These are phyloP conservation scores for Aureobasidium leucospermi DNA, from an alignment of 2,329 filamentous ascomycete genomes.

Conservation along the genomic window DNA sequence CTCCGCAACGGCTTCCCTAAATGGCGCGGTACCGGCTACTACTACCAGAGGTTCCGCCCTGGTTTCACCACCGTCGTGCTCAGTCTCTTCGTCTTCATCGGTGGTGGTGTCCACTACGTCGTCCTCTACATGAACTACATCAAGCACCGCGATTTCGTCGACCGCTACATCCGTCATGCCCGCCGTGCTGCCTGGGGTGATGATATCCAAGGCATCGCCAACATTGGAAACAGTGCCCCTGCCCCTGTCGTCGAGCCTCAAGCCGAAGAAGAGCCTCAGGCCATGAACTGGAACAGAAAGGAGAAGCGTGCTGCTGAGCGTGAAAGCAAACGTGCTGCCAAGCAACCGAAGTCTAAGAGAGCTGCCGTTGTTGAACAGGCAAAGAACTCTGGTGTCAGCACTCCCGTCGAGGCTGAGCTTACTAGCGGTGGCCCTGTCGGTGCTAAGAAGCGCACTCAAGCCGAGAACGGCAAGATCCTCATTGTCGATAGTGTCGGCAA, in stretches of 20 bases:
- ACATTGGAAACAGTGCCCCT: conserved; percentile 42
- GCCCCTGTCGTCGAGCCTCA: conserved; percentile 36
- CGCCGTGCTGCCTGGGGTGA: conserved; percentile 85
- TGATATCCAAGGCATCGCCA: conserved; percentile 63
- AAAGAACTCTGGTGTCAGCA: conserved; percentile 43
- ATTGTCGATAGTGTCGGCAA: conserved; percentile 88
- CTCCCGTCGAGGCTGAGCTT: conserved; percentile 47
- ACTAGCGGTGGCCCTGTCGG: conserved; percentile 56
- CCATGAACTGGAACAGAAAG: conserved; percentile 65
- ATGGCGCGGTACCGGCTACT: conserved; percentile 98
- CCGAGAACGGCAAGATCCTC: conserved; percentile 90
- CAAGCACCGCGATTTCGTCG: conserved; percentile 83
- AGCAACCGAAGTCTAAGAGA: conserved; percentile 44
- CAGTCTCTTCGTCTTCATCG: conserved; percentile 73
- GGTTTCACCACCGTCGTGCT: conserved; percentile 77
- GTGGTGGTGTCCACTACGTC: conserved; percentile 81
- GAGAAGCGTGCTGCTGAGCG: conserved; percentile 85
- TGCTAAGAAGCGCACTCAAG: conserved; percentile 77
- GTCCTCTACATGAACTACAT: conserved; percentile 81
- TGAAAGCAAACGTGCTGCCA: conserved; percentile 63
- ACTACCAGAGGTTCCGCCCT: conserved; percentile 89
- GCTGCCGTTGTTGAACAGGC: conserved; percentile 42
- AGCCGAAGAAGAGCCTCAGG: conserved; percentile 39
- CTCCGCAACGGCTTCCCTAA: conserved; percentile 84
- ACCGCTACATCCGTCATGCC: conserved; percentile 85